These are phyloP conservation scores for Leccinellum rugosiceps DNA, from an alignment of 768 basidiomycete species.

Conservation along the genomic window DNA sequence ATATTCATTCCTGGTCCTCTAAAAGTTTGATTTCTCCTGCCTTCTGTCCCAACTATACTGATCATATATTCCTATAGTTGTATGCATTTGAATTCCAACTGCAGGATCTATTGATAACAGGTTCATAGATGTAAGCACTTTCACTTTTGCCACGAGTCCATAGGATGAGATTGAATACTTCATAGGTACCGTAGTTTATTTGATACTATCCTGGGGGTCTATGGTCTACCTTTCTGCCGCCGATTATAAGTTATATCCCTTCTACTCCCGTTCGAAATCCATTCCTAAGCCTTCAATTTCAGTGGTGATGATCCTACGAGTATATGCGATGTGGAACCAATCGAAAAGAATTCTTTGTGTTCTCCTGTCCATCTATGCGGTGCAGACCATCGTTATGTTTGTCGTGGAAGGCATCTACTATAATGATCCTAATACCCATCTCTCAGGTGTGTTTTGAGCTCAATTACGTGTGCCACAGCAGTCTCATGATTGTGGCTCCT, in stretches of 20 bases:
- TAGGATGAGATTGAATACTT: neutral
- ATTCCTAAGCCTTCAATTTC: neutral
- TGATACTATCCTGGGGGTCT: neutral
- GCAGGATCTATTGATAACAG: neutral
- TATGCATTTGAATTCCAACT: neutral
- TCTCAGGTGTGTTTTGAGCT: constrained; percentile 1
- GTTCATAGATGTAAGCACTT: constrained; percentile 10
- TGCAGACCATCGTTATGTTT: neutral
- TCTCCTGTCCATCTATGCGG: constrained; percentile 3
- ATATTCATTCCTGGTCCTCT: constrained; percentile 2
- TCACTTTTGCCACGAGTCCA: neutral
- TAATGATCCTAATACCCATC: neutral
- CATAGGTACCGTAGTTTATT: constrained; percentile 1
- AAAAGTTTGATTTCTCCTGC: neutral
- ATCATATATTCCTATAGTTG: neutral
- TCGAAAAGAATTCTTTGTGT: constrained; percentile 4
- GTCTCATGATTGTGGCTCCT: neutral
- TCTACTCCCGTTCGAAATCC: too few relatives aligned
- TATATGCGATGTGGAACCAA: constrained; percentile 13
- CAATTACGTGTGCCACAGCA: neutral
- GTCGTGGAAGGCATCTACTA: constrained; percentile 1
- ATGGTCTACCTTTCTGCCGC: constrained; percentile 5
- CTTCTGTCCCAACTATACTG: neutral
- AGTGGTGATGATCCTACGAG: constrained; percentile 16
- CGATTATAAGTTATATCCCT: constrained; percentile 5